phyloP scores from a whole-genome alignment of 2,329 filamentous ascomycete genomes.

The Fusarium tjaetaba region DNA sequence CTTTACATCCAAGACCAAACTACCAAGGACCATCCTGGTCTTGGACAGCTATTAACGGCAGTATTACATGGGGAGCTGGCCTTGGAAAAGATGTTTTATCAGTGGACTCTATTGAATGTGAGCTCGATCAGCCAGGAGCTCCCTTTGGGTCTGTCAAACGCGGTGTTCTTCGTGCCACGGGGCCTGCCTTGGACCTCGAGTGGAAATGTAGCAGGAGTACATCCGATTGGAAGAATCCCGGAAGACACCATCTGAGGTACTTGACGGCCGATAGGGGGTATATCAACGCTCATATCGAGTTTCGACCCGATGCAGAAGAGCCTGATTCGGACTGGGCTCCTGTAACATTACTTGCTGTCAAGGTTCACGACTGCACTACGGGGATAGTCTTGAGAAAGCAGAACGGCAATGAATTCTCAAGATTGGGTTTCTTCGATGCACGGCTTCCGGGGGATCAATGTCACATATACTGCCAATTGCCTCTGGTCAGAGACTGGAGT shows the following conservation, averaged over 20 bases:
- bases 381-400: neutral
- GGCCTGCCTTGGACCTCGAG: rapidly evolving
- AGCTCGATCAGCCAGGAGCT: neutral
- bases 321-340: neutral
- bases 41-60: neutral
- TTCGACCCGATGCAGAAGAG: neutral
- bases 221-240: rapidly evolving
- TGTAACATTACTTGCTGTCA: neutral
- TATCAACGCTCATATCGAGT: neutral
- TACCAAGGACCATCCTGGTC: neutral
- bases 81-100: rapidly evolving
- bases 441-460: neutral
- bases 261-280: rapidly evolving
- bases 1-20: rapidly evolving
- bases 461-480: rapidly evolving
- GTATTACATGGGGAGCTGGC: rapidly evolving
- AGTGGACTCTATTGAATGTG: neutral
- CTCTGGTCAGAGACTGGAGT: rapidly evolving
- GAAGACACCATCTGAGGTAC: neutral
- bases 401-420: rapidly evolving
- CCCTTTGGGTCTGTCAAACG: neutral
- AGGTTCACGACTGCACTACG: too few relatives aligned
- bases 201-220: neutral
- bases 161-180: neutral
- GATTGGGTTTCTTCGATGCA: neutral